phyloP scores from a whole-genome alignment of 495 filamentous ascomycete genomes.

The Ascodesmis nigricans region DNA sequence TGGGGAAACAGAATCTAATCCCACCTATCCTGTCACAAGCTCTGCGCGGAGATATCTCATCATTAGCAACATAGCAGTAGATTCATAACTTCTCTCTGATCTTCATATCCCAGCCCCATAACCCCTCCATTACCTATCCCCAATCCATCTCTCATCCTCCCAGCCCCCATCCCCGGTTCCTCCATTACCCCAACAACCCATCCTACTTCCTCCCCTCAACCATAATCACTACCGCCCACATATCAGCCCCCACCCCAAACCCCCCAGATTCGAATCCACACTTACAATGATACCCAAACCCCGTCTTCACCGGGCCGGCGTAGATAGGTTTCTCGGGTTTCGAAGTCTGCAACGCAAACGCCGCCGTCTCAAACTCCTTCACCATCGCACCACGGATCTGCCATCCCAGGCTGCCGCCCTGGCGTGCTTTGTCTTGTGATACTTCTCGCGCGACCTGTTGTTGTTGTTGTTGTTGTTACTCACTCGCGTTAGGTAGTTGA shows the following conservation, averaged over 20 bases:
- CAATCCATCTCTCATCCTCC: too few species aligned
- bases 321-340: slow-evolving; percentile 19
- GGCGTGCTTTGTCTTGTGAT: slow-evolving; percentile 18
- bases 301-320: slow-evolving; percentile 17
- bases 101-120: too few species aligned
- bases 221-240: slow-evolving; percentile 9
- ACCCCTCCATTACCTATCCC: too few species aligned
- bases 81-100: too few species aligned
- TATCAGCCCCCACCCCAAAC: neutral
- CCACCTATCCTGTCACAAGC: too few species aligned
- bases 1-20: too few species aligned
- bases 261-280: neutral
- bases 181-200: too few species aligned
- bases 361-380: slow-evolving; percentile 18
- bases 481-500: too few species aligned
- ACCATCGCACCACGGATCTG: slow-evolving; percentile 16
- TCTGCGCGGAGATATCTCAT: too few species aligned
- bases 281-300: slow-evolving; percentile 7
- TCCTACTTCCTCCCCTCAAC: slow-evolving; percentile 17
- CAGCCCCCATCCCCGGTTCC: too few species aligned
- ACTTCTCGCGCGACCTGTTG: slow-evolving; percentile 15
- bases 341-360: slow-evolving; percentile 15
- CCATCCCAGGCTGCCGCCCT: slow-evolving; percentile 21
- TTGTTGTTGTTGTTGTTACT: too few species aligned
- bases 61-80: too few species aligned